Base-by-base conservation (phyloP, 2,329 filamentous ascomycete genomes). In the Alternaria brassicicola region DNA sequence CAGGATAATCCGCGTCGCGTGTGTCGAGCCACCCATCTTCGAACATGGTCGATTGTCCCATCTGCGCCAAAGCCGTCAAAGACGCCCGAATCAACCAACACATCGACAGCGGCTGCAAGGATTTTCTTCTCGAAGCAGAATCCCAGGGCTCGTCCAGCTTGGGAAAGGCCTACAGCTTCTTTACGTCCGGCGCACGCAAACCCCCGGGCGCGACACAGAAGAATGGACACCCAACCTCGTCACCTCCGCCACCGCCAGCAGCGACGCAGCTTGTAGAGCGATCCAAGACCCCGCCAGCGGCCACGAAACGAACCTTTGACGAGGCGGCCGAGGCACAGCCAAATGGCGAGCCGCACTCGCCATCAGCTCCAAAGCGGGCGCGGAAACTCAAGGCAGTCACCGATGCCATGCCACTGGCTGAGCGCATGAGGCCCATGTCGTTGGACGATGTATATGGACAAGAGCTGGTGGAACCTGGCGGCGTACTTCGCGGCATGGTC, bases 381-480 rank as follows among this genome's bases (percentile, higher is more conserved):
- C 91, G 78, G 42, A 59, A 63, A 85, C 77, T 67, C 25, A 85
- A 81, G 72, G 83, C 84, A 1, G 81, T 88, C 33, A 85, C 88
- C 56, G 87, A 88, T 69, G 87, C 88, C 1, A 93, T 92, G 8
- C 95, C 95, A 0, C 82, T 99, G 17, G 93, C 95, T 2, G 95
- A 99, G 78, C 90, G 94, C 28, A 97, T 98, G 92, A 88, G 95
- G 4, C 95, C 95, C 2, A 84, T 83, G 55, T 90, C 84, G 0
- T 84, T 99, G 7, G 91, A 97, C 71, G 89, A 97, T 15, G 90
- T 98, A 3, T 93, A 84, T 64, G 95, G 95, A 0, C 95, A 99
- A 78, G 92, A 97, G 42, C 86, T 99, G 0, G 93, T 99, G 2
- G 94, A 93, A 0, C 86, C 87, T 0, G 81, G 87, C 30, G 95